A percentile compares a stretch with the other conserved stretches of the same genome.
Conservation (phyloP, 495 filamentous ascomycete genomes). For the Penicillium cosmopolitanum region DNA sequence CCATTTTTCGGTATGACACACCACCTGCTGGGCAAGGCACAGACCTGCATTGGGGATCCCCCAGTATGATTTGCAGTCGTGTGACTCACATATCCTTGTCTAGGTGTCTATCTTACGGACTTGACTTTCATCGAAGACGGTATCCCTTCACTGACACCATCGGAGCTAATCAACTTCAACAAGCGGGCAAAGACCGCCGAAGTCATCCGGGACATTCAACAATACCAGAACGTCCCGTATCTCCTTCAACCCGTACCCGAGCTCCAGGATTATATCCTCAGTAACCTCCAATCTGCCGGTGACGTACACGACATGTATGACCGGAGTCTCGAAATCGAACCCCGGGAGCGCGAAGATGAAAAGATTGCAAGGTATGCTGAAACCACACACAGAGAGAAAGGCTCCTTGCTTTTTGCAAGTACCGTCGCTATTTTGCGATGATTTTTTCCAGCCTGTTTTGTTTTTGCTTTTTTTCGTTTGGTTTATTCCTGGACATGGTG, state of each 20-base stretch:
- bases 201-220: constrained; percentile 96
- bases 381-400: constrained; percentile 39
- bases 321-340: constrained; percentile 87
- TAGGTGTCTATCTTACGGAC: constrained; percentile 96
- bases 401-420: constrained; percentile 41
- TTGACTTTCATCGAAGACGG: constrained; percentile 99
- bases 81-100: background rate
- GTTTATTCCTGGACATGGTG: constrained; percentile 21
- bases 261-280: constrained; percentile 95
- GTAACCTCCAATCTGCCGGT: constrained; percentile 88
- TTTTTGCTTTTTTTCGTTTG: constrained; percentile 19
- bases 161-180: constrained; percentile 95
- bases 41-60: background rate
- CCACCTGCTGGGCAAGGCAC: background rate
- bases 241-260: constrained; percentile 85
- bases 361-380: constrained; percentile 77
- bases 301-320: constrained; percentile 99
- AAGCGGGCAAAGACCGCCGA: constrained; percentile 98
- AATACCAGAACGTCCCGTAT: constrained; percentile 96
- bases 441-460: constrained; percentile 14
- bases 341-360: constrained; percentile 94
- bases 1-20: constrained; percentile 87
- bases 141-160: constrained; percentile 93
- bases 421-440: constrained; percentile 41
- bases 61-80: background rate